These are phyloP conservation scores for Cornus florida DNA, from an alignment of 148 eudicot species.

Conservation along the genomic window DNA sequence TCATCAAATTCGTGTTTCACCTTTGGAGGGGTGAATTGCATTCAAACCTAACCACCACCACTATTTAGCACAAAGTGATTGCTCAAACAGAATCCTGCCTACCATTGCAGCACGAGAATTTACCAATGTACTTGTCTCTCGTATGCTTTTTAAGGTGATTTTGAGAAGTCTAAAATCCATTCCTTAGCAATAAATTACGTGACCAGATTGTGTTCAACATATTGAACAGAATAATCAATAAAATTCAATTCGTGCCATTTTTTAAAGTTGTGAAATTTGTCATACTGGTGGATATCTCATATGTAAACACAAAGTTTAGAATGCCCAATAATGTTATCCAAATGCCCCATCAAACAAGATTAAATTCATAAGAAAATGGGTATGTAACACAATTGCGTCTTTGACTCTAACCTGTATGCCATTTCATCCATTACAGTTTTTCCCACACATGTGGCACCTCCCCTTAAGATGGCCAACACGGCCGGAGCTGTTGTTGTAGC, in stretches of 20 bases:
- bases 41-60: too few species aligned
- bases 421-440: conserved; percentile 96
- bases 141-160: neutral
- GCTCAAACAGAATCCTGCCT: too few species aligned
- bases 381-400: neutral
- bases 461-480: conserved; percentile 51
- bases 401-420: conserved; percentile 76
- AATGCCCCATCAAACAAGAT: neutral
- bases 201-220: neutral
- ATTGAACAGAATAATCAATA: neutral
- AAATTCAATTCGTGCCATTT: neutral
- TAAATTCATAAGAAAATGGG: neutral
- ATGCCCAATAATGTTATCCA: neutral
- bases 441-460: conserved; percentile 86
- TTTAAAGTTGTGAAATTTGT: neutral
- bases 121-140: too few species aligned
- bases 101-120: too few species aligned
- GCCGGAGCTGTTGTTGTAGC: conserved; percentile 73
- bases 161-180: neutral
- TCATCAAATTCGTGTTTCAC: too few species aligned
- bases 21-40: too few species aligned
- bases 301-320: neutral
- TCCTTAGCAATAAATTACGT: neutral
- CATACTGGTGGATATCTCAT: neutral
- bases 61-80: too few species aligned